phyloP scores from a whole-genome alignment of 164 flowering plant genomes.

The Brasenia schreberi region DNA sequence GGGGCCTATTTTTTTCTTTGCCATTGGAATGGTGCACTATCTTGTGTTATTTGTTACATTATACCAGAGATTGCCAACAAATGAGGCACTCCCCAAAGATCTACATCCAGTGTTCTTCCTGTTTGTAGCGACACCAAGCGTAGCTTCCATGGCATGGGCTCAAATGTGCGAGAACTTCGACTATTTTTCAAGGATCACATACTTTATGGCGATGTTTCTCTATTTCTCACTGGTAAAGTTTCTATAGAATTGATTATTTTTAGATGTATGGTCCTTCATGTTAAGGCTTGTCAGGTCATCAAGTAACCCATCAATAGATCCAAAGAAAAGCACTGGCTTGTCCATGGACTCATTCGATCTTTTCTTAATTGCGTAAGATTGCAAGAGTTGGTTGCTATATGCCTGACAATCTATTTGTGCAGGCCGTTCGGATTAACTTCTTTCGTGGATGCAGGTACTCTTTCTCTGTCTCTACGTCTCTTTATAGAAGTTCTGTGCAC shows the following conservation, averaged over 20 bases:
- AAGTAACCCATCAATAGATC: too few species aligned
- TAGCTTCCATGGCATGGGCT: conserved; percentile 23
- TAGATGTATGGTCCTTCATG: too few species aligned
- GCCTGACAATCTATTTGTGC: too few species aligned
- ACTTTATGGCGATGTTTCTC: conserved; percentile 16
- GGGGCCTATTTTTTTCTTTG: conserved; percentile 17
- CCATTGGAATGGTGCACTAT: conserved; percentile 18
- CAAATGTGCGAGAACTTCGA: conserved; percentile 17
- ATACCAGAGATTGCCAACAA: conserved; percentile 11
- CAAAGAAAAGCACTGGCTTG: too few species aligned
- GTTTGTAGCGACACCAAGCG: conserved; percentile 20
- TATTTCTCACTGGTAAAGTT: conserved; percentile 16
- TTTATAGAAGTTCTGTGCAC: too few species aligned
- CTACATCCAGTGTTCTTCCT: conserved; percentile 17
- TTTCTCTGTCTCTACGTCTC: too few species aligned
- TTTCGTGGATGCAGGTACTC: too few species aligned
- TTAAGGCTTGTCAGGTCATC: too few species aligned
- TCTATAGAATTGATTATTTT: background rate
- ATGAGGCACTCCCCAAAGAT: conserved; percentile 9
- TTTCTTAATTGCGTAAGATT: too few species aligned
- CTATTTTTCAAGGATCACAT: conserved; percentile 14
- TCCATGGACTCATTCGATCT: too few species aligned
- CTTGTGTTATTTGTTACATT: conserved; percentile 20
- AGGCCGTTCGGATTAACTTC: too few species aligned
- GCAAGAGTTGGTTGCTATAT: too few species aligned